Base-by-base conservation (phyloP, 495 filamentous ascomycete species). In the Aspergillus nanangensis region DNA sequence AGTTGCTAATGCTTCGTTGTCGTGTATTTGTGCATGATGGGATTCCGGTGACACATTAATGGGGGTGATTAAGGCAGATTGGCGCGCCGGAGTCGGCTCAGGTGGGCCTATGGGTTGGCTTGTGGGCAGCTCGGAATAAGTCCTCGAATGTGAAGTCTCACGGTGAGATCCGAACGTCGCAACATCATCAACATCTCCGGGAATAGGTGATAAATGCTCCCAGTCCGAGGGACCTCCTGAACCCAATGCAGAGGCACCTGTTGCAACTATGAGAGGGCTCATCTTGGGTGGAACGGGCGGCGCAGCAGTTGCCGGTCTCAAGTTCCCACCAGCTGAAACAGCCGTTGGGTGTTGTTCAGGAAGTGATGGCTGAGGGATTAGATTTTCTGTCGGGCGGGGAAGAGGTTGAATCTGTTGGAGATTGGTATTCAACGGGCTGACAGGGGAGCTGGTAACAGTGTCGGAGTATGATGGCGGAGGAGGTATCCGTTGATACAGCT, bases 201-300 rank as follows among this genome's bases (percentile, higher is more conserved):
- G 55, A 7, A 49, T 53, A n/a, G 61, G 61, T 9, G 61, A 61
- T 48, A 82, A 69, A 52, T 79, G 72, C 43, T 82, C 79, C 79
- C 78, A 81, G 45, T 79, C 79, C n/a, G 78, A 80, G 1, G 78
- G 79, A 1, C 71, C 69, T 5, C 76, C 76, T 42, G 62, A 55
- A 0, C 79, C 78, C 25, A 82, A 50, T 11, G 74, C 74, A 41
- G 77, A 78, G 9, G 67, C 33, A 33, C 51, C 50, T 11, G 63
- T 45, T 5, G 54, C 36, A 10, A 56, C 27, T 17, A 52, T 19
- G 38, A 51, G 52, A 5, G 52, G 41, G 27, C 50, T 51, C 14
- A 49, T 40, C 44, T 60, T 58, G 21, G 55, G 51, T 9, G 60
- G 60, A 7, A 60, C 41, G 19, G 53, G 54, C 19, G 61, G 53